Conservation (phyloP, 371 early-diverging fungal species). For the Rhizomucor pusillus region DNA sequence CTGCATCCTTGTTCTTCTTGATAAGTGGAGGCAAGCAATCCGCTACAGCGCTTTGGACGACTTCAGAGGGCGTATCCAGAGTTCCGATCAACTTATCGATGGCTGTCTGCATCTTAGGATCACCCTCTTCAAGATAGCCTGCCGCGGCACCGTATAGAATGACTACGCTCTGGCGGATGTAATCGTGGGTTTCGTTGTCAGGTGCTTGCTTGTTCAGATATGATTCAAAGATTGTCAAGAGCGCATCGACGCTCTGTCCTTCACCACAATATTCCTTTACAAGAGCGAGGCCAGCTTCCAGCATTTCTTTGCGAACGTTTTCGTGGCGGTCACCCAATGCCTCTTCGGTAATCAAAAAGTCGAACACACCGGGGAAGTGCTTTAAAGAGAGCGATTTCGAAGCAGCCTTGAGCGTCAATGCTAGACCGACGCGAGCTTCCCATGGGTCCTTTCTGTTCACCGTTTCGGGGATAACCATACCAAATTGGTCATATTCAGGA, state of each 20-base stretch:
- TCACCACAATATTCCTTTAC: constrained; percentile 75
- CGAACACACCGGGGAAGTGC: constrained; percentile 58
- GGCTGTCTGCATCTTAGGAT: constrained; percentile 75
- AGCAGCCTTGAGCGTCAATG: constrained; percentile 67
- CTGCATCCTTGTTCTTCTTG: constrained; percentile 64
- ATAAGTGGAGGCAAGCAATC: constrained; percentile 94
- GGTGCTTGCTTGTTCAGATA: constrained; percentile 66
- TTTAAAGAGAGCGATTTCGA: constrained; percentile 63
- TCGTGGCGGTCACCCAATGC: constrained; percentile 87
- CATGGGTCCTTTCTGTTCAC: constrained; percentile 80
- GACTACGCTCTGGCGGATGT: constrained; percentile 87
- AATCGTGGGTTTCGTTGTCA: constrained; percentile 68
- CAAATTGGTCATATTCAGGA: constrained; percentile 90
- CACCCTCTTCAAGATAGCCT: constrained; percentile 73
- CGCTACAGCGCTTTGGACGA: constrained; percentile 92
- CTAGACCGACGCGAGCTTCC: constrained; percentile 81
- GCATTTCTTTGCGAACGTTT: constrained; percentile 79
- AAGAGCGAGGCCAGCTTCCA: constrained; percentile 82
- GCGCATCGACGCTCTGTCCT: constrained; percentile 40
- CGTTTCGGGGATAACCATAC: constrained; percentile 86
- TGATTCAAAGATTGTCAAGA: constrained; percentile 76
- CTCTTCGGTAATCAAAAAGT: constrained; percentile 77
- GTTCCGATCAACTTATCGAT: constrained; percentile 87
- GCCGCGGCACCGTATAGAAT: constrained; percentile 92
- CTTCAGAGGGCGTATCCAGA: constrained; percentile 91